A percentile compares a stretch with the other conserved stretches of the same genome.
Conservation (phyloP, 306 rosid species). For the Ochetophila trinervis region DNA sequence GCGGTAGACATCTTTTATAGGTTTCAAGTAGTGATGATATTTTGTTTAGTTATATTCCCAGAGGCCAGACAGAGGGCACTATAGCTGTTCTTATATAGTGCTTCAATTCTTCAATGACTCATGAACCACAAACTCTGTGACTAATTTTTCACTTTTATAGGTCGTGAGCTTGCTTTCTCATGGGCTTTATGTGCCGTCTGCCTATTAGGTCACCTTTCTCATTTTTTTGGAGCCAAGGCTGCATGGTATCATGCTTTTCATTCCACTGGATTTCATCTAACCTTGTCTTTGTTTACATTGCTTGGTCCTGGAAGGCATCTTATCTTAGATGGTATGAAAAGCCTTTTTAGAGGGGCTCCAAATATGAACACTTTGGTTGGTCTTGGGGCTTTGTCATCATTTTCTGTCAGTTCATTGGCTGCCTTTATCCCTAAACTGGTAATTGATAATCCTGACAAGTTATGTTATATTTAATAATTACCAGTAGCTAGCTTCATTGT, state of each 20-base stretch:
- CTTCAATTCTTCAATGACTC: conserved; percentile 20
- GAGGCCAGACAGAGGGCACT: conserved; percentile 8
- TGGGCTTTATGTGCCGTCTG: conserved; percentile 97
- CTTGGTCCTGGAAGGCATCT: conserved; percentile 96
- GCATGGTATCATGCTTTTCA: conserved; percentile 83
- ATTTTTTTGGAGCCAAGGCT: conserved; percentile 78
- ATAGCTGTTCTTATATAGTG: neutral
- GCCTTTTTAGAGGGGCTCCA: conserved; percentile 76
- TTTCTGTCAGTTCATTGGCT: conserved; percentile 88
- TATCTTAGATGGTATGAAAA: conserved; percentile 82
- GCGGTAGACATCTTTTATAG: conserved; percentile 52
- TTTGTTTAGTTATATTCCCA: conserved; percentile 19
- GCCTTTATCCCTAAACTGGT: conserved; percentile 80
- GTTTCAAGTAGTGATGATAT: conserved; percentile 26
- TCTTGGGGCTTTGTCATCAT: conserved; percentile 97
- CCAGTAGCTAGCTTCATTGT: too few relatives aligned
- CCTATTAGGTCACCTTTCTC: conserved; percentile 88
- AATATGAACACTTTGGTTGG: conserved; percentile 97
- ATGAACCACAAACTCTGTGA: conserved; percentile 1
- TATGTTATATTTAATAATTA: too few relatives aligned
- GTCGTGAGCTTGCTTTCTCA: conserved; percentile 83
- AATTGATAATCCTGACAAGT: conserved; percentile 35
- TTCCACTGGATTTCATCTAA: conserved; percentile 80
- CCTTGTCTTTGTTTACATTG: conserved; percentile 78
- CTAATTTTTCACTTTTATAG: conserved; percentile 40